Percentiles rank a stretch among this genome's conserved stretches.
phyloP scores from a whole-genome alignment of 305 asterid species.

The Lippia alba region DNA sequence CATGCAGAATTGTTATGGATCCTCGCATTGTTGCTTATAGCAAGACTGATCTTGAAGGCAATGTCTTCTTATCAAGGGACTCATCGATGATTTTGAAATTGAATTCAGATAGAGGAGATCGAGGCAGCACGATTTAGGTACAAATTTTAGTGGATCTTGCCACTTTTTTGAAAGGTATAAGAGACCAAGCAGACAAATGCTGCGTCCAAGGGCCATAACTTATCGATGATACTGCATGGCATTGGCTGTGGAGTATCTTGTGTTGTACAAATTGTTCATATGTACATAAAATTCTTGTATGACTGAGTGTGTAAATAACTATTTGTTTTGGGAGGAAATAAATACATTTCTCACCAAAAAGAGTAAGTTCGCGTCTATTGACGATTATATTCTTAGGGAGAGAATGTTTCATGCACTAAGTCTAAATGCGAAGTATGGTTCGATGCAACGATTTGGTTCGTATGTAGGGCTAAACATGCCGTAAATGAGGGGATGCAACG shows the following conservation, averaged over 20 bases:
- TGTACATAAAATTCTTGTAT: slow-evolving; percentile 28
- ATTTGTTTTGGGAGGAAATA: background rate
- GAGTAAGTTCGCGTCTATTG: background rate
- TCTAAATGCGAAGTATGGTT: background rate
- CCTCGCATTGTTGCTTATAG: slow-evolving; percentile 50
- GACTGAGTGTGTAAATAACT: slow-evolving; percentile 41
- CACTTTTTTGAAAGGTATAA: slow-evolving; percentile 9
- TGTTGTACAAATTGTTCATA: slow-evolving; percentile 29
- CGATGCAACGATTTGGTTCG: background rate
- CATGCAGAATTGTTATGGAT: slow-evolving; percentile 76
- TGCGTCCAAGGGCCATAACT: slow-evolving; percentile 12
- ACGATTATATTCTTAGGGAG: too few species aligned
- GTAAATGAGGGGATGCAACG: background rate
- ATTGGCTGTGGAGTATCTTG: slow-evolving; percentile 32
- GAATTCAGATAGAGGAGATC: slow-evolving; percentile 38
- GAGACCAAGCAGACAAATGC: slow-evolving; percentile 12
- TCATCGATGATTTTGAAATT: slow-evolving; percentile 50
- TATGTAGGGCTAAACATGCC: too few species aligned
- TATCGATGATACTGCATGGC: slow-evolving; percentile 17
- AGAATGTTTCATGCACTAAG: too few species aligned
- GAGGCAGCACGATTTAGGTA: slow-evolving; percentile 38
- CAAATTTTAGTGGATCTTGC: slow-evolving; percentile 9
- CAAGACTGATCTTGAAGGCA: slow-evolving; percentile 63
- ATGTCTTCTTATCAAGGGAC: slow-evolving; percentile 54
- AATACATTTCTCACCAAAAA: background rate